Conservation (phyloP, 2,329 filamentous ascomycete genomes). For the Arthrobotrys entomopaga region DNA sequence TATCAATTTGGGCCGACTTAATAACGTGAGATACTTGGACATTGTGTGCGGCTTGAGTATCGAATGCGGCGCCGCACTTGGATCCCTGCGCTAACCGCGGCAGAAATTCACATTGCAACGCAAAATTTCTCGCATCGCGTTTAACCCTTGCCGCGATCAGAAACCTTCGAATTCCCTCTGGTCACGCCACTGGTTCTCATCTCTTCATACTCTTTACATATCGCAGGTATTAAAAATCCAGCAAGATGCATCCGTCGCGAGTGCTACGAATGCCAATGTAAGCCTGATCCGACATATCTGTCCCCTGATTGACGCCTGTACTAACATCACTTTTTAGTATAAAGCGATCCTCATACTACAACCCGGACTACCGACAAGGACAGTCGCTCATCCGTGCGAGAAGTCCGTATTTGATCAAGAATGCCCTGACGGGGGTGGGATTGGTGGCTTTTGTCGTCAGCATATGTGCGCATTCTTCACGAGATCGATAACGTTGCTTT, state of each 20-base stretch:
- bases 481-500: neutral
- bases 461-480: slow-evolving; percentile 76
- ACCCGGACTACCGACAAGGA: slow-evolving; percentile 83
- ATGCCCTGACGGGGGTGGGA: slow-evolving; percentile 80
- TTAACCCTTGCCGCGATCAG: slow-evolving; percentile 19
- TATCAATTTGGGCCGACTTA: too few species aligned
- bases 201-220: slow-evolving; percentile 7
- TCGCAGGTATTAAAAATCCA: slow-evolving; percentile 2
- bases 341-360: slow-evolving; percentile 83
- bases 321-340: slow-evolving; percentile 22
- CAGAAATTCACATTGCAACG: neutral
- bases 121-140: too few species aligned
- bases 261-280: slow-evolving; percentile 48
- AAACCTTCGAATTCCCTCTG: slow-evolving; percentile 35
- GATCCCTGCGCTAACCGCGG: neutral
- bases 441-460: slow-evolving; percentile 79
- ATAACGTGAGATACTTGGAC: too few species aligned
- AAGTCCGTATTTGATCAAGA: slow-evolving; percentile 90
- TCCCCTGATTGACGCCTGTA: neutral
- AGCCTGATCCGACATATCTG: neutral
- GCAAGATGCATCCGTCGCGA: slow-evolving; percentile 42
- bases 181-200: slow-evolving; percentile 14
- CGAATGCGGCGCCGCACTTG: too few species aligned
- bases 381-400: slow-evolving; percentile 90
- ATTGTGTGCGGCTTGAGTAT: too few species aligned